Evolutionary conservation across 2,329 filamentous ascomycete genomes (phyloP).

Genomic region (Fusarium beomiforme): DNA sequence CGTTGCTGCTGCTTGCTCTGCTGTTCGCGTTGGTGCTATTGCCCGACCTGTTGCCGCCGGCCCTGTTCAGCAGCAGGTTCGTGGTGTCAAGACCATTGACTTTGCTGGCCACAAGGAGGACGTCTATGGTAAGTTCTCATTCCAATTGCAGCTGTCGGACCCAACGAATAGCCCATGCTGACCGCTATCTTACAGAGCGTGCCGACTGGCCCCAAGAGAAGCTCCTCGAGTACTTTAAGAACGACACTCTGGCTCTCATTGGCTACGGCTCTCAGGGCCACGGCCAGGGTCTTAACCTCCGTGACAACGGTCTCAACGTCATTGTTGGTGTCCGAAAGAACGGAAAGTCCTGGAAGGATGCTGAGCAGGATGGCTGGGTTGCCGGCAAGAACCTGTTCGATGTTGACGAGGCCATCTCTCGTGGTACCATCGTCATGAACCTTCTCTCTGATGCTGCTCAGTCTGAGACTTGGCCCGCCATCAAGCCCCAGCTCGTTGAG

Average conservation of each 20-base stretch:
- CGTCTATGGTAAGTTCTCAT: slow-evolving; percentile 77
- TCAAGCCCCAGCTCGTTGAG: slow-evolving; percentile 98
- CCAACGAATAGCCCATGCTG: slow-evolving; percentile 30
- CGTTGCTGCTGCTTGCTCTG: slow-evolving; percentile 67
- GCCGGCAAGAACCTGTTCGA: slow-evolving; percentile 99
- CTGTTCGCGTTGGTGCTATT: slow-evolving; percentile 64
- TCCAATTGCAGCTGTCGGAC: neutral
- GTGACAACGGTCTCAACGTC: slow-evolving; percentile 99
- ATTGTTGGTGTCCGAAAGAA: slow-evolving; percentile 99
- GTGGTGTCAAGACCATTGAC: slow-evolving; percentile 98
- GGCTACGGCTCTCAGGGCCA: slow-evolving; percentile 98
- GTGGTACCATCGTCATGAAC: slow-evolving; percentile 98
- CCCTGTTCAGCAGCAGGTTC: slow-evolving; percentile 74
- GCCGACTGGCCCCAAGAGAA: slow-evolving; percentile 98
- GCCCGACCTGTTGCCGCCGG: slow-evolving; percentile 61
- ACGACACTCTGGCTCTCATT: slow-evolving; percentile 98
- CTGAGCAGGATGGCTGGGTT: slow-evolving; percentile 96
- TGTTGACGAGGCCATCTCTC: slow-evolving; percentile 93
- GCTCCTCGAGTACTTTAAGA: slow-evolving; percentile 99
- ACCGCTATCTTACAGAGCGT: slow-evolving; percentile 73
- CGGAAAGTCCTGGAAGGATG: slow-evolving; percentile 98
- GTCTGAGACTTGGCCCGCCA: slow-evolving; percentile 97
- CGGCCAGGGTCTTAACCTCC: slow-evolving; percentile 99
- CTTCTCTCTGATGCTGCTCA: slow-evolving; percentile 97
- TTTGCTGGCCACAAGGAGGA: slow-evolving; percentile 95